These are phyloP conservation scores for Fraxinus quadrangulata DNA, from an alignment of 257 asterid species.

Conservation along the genomic window DNA sequence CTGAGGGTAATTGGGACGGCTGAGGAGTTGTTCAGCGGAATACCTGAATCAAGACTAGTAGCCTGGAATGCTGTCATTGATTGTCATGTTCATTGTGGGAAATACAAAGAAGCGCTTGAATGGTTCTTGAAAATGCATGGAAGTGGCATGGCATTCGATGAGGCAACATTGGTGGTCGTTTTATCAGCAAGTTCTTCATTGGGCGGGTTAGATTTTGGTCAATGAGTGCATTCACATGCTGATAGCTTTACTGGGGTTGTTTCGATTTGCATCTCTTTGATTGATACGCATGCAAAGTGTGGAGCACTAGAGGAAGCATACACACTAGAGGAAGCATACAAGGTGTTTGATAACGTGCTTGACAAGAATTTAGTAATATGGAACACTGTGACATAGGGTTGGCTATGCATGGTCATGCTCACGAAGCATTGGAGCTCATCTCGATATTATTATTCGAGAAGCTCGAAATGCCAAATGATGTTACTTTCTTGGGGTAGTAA, in stretches of 20 bases:
- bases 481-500: constrained; percentile 18
- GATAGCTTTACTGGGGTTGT: not conserved
- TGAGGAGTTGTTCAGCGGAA: constrained; percentile 14
- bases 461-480: constrained; percentile 1
- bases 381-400: constrained; percentile 13
- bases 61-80: constrained; percentile 20
- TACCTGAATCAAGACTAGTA: not conserved
- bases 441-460: not conserved
- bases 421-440: constrained; percentile 15
- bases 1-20: constrained; percentile 14
- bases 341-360: constrained; percentile 1
- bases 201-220: constrained; percentile 20
- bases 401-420: constrained; percentile 6
- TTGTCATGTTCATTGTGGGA: constrained; percentile 11
- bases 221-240: constrained; percentile 9
- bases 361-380: constrained; percentile 10
- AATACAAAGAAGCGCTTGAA: constrained; percentile 7
- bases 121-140: constrained; percentile 17
- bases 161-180: constrained; percentile 10
- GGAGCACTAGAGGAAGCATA: constrained; percentile 12
- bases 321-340: constrained; percentile 7
- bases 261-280: not conserved
- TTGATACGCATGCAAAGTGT: constrained; percentile 23
- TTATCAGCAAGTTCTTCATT: constrained; percentile 19
- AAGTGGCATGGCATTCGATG: constrained; percentile 8